phyloP scores from a whole-genome alignment of 768 basidiomycete species.

The Trametes coccinea region DNA sequence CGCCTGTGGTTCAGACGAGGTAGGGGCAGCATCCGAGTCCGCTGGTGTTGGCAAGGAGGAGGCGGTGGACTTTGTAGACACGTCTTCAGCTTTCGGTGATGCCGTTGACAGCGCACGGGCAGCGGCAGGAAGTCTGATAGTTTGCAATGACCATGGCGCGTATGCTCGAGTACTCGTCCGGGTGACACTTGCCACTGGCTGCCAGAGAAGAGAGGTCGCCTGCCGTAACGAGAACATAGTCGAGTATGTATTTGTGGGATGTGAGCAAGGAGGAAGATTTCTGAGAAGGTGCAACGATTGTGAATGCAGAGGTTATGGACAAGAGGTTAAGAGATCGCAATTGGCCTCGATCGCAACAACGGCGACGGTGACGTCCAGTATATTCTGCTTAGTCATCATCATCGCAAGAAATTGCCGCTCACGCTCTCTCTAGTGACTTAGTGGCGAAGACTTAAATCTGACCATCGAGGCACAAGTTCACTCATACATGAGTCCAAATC shows the following conservation, averaged over 20 bases:
- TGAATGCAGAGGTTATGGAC: neutral
- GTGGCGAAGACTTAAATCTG: too few relatives aligned
- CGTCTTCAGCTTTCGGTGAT: neutral
- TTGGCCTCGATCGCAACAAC: too few relatives aligned
- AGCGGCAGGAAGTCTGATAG: neutral
- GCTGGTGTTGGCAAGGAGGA: neutral
- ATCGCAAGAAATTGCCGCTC: too few relatives aligned
- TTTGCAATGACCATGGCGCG: neutral
- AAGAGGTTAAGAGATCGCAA: too few relatives aligned
- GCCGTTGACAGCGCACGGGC: conserved; percentile 11
- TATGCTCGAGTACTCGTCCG: neutral
- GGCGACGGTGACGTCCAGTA: too few relatives aligned
- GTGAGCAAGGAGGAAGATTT: too few relatives aligned
- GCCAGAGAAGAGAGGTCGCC: conserved; percentile 6
- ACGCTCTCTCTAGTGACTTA: too few relatives aligned
- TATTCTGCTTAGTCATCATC: too few relatives aligned
- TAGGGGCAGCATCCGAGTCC: neutral
- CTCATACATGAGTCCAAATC: too few relatives aligned
- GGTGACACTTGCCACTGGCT: neutral
- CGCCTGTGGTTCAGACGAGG: conserved; percentile 7
- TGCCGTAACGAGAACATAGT: conserved; percentile 7
- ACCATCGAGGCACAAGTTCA: too few relatives aligned
- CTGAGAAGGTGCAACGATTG: too few relatives aligned
- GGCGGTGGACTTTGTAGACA: neutral
- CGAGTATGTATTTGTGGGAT: too few relatives aligned